Conservation (phyloP, 2,329 filamentous ascomycete genomes). For the Aspergillus versicolor region DNA sequence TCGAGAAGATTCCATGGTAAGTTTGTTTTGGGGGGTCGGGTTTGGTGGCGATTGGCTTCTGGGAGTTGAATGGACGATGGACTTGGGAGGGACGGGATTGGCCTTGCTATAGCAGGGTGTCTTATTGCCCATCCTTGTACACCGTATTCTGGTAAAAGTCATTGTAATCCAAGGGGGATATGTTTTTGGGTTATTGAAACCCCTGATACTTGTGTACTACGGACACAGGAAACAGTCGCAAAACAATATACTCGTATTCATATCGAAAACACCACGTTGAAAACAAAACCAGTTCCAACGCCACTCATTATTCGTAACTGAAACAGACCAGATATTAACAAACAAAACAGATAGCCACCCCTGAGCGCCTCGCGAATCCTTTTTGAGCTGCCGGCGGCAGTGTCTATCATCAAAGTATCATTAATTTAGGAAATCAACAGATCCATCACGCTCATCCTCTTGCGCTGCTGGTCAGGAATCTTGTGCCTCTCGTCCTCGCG, state of each 20-base stretch:
- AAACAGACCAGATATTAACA: not conserved
- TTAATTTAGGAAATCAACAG: slow-evolving; percentile 49
- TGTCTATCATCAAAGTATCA: not conserved
- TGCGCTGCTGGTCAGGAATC: slow-evolving; percentile 27
- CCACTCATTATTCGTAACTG: not conserved
- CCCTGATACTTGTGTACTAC: not conserved
- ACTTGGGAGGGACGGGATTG: too few species aligned
- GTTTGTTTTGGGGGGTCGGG: not conserved
- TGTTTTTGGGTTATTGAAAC: not conserved
- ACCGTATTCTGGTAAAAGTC: too few species aligned
- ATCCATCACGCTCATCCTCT: slow-evolving; percentile 57
- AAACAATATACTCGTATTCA: not conserved
- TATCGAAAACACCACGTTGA: not conserved
- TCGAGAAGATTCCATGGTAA: not conserved
- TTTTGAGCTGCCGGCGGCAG: slow-evolving; percentile 5
- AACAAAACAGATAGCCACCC: not conserved
- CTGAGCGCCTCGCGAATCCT: not conserved
- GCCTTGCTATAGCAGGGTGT: too few species aligned
- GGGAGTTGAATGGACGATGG: too few species aligned
- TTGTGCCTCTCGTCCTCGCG: slow-evolving; percentile 6
- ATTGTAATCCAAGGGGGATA: not conserved
- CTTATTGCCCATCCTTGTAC: too few species aligned
- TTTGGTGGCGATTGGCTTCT: too few species aligned
- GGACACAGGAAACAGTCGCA: not conserved
- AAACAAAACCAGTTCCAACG: not conserved